phyloP scores from a whole-genome alignment of 495 filamentous ascomycete species.

The Cenococcum geophilum region DNA sequence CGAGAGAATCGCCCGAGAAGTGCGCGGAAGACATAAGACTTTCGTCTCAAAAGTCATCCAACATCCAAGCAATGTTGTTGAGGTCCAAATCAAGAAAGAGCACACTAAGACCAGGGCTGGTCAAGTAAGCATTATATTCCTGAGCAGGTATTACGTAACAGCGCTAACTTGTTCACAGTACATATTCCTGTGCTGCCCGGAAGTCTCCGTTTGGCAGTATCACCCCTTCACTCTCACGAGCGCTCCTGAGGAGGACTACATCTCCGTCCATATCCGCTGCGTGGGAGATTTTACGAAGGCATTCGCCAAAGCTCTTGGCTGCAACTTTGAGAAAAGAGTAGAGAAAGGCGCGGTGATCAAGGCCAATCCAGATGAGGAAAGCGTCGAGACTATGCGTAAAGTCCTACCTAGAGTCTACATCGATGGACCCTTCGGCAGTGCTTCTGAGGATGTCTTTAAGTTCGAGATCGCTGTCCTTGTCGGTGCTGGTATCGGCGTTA shows the following conservation, averaged over 20 bases:
- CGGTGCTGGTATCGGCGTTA: constrained; percentile 69
- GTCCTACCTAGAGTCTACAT: constrained; percentile 70
- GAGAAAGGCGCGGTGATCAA: constrained; percentile 53
- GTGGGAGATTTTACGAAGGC: constrained; percentile 62
- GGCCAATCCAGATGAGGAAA: constrained; percentile 42
- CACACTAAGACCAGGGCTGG: constrained; percentile 69
- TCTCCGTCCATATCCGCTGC: constrained; percentile 71
- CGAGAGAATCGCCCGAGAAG: constrained; percentile 63
- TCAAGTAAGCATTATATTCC: constrained; percentile 42
- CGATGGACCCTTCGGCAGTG: constrained; percentile 72
- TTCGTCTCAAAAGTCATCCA: constrained; percentile 79
- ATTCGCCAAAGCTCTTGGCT: constrained; percentile 60
- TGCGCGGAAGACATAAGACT: constrained; percentile 66
- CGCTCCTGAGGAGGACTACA: constrained; percentile 75
- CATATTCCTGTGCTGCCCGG: constrained; percentile 76
- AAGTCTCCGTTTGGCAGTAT: constrained; percentile 73
- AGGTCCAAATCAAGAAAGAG: constrained; percentile 82
- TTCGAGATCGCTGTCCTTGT: constrained; percentile 65
- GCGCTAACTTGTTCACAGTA: constrained; percentile 43
- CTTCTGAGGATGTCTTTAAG: constrained; percentile 72
- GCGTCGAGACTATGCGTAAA: constrained; percentile 59
- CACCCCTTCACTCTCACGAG: constrained; percentile 75
- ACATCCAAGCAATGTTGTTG: constrained; percentile 74
- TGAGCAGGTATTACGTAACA: no score
- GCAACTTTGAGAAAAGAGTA: constrained; percentile 53